phyloP scores from a whole-genome alignment of 1,284 basidiomycete species.

The Ustilago nuda region DNA sequence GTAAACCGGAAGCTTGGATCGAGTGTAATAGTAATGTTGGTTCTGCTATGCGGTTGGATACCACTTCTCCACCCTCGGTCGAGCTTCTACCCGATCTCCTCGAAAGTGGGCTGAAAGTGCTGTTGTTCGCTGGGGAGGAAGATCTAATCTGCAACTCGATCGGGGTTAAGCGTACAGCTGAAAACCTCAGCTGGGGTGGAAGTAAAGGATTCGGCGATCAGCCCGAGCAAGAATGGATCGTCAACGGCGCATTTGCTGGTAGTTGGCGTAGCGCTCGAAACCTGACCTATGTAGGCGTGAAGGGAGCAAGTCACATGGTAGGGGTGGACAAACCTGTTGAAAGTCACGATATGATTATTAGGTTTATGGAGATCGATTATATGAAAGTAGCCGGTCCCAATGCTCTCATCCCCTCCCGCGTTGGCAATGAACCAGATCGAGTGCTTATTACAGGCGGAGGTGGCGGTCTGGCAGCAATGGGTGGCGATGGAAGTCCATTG shows the following conservation, averaged over 20 bases:
- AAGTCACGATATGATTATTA: conserved; percentile 92
- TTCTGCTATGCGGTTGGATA: conserved; percentile 72
- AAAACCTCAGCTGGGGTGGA: conserved; percentile 85
- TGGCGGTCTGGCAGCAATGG: conserved; percentile 33
- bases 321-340: conserved; percentile 89
- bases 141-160: conserved; percentile 94
- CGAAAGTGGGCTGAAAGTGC: conserved; percentile 78
- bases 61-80: conserved; percentile 78
- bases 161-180: conserved; percentile 87
- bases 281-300: conserved; percentile 89
- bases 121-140: conserved; percentile 94
- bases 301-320: conserved; percentile 76
- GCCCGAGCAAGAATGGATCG: conserved; percentile 76
- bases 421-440: conserved; percentile 77
- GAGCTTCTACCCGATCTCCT: conserved; percentile 83
- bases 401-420: conserved; percentile 79
- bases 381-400: conserved; percentile 78
- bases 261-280: conserved; percentile 90
- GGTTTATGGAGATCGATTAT: conserved; percentile 77
- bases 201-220: conserved; percentile 74
- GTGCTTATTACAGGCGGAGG: conserved; percentile 56
- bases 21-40: conserved; percentile 85
- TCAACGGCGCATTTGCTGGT: conserved; percentile 82
- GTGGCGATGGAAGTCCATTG: conserved; percentile 64
- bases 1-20: conserved; percentile 84